Conservation (phyloP, 2,329 filamentous ascomycete species). For the Calonectria multiphialidica region DNA sequence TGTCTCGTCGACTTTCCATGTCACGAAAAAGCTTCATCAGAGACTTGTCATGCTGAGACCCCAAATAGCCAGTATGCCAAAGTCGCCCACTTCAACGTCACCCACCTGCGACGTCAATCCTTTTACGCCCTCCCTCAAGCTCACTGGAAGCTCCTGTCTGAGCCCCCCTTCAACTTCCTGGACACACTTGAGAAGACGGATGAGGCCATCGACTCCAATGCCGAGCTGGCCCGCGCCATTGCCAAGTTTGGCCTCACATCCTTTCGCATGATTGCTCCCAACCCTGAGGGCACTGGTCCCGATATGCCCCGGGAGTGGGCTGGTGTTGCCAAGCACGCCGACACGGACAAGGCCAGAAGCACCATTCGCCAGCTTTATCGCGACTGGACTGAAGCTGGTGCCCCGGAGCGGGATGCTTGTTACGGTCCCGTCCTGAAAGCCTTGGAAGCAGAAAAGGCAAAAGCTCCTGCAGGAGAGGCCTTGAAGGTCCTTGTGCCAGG, state of each 20-base stretch:
- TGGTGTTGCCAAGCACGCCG: constrained; percentile 76
- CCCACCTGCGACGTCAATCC: constrained; percentile 88
- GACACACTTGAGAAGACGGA: constrained; percentile 84
- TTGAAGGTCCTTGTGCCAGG: constrained; percentile 86
- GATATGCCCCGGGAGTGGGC: constrained; percentile 74
- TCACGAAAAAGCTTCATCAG: background rate
- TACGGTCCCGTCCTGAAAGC: constrained; percentile 80
- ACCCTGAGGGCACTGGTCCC: constrained; percentile 54
- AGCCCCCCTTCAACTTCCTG: constrained; percentile 85
- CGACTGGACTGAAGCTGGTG: constrained; percentile 89
- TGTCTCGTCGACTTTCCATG: background rate
- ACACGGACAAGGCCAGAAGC: constrained; percentile 92
- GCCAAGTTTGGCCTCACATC: constrained; percentile 75
- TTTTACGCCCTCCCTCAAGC: constrained; percentile 90
- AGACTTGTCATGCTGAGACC: constrained; percentile 31
- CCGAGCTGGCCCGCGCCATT: constrained; percentile 84
- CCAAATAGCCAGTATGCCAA: constrained; percentile 81
- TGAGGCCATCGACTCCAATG: constrained; percentile 89
- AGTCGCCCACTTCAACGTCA: constrained; percentile 89
- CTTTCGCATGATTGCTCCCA: constrained; percentile 66
- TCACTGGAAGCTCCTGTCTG: constrained; percentile 87
- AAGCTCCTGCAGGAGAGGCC: constrained; percentile 48
- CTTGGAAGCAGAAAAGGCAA: constrained; percentile 64
- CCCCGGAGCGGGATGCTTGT: constrained; percentile 78
- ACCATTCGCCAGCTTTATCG: constrained; percentile 95